phyloP scores from a whole-genome alignment of 1,139 yeast species.

The Nematodospora anomalae region DNA sequence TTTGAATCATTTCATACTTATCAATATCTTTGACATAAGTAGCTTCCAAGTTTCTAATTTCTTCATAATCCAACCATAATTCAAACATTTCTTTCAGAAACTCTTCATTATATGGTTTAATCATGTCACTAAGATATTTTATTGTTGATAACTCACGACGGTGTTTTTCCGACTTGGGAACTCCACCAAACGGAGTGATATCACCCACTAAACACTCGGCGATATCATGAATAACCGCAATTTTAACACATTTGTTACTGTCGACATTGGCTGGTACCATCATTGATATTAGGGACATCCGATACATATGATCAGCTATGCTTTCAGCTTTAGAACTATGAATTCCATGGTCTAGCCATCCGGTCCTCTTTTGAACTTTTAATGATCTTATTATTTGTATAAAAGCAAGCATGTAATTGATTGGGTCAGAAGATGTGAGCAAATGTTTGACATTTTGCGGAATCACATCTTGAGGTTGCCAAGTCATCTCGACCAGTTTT shows the following conservation, averaged over 20 bases:
- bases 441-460: slow-evolving; percentile 51
- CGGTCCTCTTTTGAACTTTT: slow-evolving; percentile 84
- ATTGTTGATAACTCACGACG: slow-evolving; percentile 78
- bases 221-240: slow-evolving; percentile 88
- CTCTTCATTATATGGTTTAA: slow-evolving; percentile 59
- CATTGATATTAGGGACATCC: slow-evolving; percentile 88
- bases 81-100: slow-evolving; percentile 70
- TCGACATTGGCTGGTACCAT: slow-evolving; percentile 50
- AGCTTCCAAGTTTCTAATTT: slow-evolving; percentile 78
- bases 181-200: slow-evolving; percentile 81
- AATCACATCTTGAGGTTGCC: slow-evolving; percentile 64
- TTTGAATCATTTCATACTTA: slow-evolving; percentile 87
- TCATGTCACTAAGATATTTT: slow-evolving; percentile 58
- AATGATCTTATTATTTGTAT: slow-evolving; percentile 73
- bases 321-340: slow-evolving; percentile 57
- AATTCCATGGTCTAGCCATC: slow-evolving; percentile 84
- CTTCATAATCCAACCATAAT: slow-evolving; percentile 90
- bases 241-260: slow-evolving; percentile 68
- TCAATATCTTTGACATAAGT: slow-evolving; percentile 91
- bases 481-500: slow-evolving; percentile 24
- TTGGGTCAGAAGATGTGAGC: slow-evolving; percentile 25
- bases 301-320: slow-evolving; percentile 94
- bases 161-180: slow-evolving; percentile 71
- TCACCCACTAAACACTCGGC: slow-evolving; percentile 96
- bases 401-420: slow-evolving; percentile 64